phyloP scores from a whole-genome alignment of 768 basidiomycete genomes.

The Pulveroboletus sp. region DNA sequence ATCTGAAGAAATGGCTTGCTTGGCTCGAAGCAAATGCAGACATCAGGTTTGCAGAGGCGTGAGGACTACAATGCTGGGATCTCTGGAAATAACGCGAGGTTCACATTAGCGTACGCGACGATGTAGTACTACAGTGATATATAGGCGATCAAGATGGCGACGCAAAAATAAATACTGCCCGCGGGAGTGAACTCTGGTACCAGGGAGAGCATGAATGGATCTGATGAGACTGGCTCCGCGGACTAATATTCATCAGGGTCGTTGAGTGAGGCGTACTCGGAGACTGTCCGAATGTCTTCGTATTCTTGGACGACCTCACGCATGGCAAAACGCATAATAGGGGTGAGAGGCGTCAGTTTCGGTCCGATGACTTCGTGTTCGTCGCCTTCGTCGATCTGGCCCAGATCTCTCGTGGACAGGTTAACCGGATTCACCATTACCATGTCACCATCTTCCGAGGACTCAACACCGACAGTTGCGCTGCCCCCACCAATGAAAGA shows the following conservation, averaged over 20 bases:
- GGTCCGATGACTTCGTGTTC: constrained; percentile 63
- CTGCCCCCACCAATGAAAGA: constrained; percentile 32
- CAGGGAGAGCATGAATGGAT: background rate
- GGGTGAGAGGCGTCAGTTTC: constrained; percentile 69
- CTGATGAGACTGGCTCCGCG: background rate
- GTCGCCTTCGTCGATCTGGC: constrained; percentile 46
- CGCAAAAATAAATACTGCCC: constrained; percentile 11
- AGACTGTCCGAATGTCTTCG: constrained; percentile 67
- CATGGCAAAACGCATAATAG: constrained; percentile 84
- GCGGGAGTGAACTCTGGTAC: background rate
- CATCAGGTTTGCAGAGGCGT: constrained; percentile 73
- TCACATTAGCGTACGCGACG: background rate
- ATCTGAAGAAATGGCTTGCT: constrained; percentile 82
- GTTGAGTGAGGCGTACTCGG: constrained; percentile 70
- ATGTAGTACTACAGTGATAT: constrained; percentile 2
- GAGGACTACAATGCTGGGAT: background rate
- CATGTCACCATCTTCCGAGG: constrained; percentile 47
- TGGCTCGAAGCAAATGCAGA: constrained; percentile 92
- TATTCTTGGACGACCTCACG: constrained; percentile 79
- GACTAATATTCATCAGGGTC: constrained; percentile 65
- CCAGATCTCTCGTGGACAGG: constrained; percentile 39
- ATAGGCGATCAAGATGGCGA: background rate
- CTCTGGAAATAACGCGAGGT: background rate
- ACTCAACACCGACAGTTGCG: constrained; percentile 37
- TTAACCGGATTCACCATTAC: constrained; percentile 36